phyloP scores from a whole-genome alignment of 2,329 filamentous ascomycete species.

The Endoconidiophora laricicola region DNA sequence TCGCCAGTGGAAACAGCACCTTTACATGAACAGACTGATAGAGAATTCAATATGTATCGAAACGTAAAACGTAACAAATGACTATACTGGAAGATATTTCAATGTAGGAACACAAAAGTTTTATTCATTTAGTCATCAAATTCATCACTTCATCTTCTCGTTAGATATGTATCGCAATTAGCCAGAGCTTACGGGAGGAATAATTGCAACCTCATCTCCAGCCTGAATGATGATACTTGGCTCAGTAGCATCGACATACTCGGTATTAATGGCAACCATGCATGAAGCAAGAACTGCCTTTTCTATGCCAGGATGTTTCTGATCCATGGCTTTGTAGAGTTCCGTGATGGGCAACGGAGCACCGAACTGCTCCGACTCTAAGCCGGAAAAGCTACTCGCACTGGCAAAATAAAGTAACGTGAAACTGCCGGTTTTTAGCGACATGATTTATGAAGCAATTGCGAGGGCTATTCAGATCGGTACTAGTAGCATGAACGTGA shows the following conservation, averaged over 20 bases:
- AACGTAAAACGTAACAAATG: no score
- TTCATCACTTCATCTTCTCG: no score
- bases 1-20: no score
- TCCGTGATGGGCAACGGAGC: constrained; percentile 47
- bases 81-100: no score
- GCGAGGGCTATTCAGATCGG: not conserved
- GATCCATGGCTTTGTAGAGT: constrained; percentile 53
- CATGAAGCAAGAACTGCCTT: constrained; percentile 53
- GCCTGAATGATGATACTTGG: constrained; percentile 39
- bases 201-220: constrained; percentile 74
- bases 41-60: no score
- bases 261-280: constrained; percentile 62
- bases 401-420: constrained; percentile 69
- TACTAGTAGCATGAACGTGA: not conserved
- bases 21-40: no score
- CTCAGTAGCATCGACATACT: constrained; percentile 56
- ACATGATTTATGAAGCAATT: no score
- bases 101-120: no score
- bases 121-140: no score
- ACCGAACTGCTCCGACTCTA: constrained; percentile 44
- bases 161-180: constrained; percentile 22
- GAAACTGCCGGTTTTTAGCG: constrained; percentile 27
- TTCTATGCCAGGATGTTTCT: constrained; percentile 51
- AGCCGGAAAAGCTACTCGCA: constrained; percentile 54
- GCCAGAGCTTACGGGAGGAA: constrained; percentile 76